A percentile compares a stretch with the other conserved stretches of the same genome.
These are phyloP conservation scores for Entomortierella chlamydospora DNA, from an alignment of 192 early-diverging fungal genomes.

Conservation along the genomic window DNA sequence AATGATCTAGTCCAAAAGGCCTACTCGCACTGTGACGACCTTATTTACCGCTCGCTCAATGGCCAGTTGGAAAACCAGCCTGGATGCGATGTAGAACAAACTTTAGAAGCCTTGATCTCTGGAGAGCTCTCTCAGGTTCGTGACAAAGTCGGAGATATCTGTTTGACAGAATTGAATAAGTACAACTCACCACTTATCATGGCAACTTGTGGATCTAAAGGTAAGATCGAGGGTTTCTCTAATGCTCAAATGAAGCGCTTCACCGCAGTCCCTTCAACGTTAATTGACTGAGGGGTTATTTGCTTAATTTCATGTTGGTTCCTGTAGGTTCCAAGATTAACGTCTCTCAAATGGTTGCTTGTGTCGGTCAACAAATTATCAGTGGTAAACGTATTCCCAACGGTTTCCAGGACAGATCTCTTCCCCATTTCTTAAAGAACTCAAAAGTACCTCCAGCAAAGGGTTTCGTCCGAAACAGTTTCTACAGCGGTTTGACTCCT, in stretches of 20 bases:
- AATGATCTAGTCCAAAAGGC: slow-evolving; percentile 81
- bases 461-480: slow-evolving; percentile 98
- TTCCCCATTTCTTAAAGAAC: slow-evolving; percentile 97
- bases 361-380: slow-evolving; percentile 99
- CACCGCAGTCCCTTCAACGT: too few relatives aligned
- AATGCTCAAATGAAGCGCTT: background rate
- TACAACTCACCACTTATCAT: slow-evolving; percentile 98
- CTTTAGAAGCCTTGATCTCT: slow-evolving; percentile 89
- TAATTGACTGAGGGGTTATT: too few relatives aligned
- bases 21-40: slow-evolving; percentile 86
- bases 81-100: slow-evolving; percentile 88
- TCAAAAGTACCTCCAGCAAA: slow-evolving; percentile 94
- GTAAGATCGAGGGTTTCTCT: slow-evolving; percentile 32
- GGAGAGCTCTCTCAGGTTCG: slow-evolving; percentile 91
- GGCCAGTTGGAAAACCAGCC: slow-evolving; percentile 87
- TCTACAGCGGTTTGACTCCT: slow-evolving; percentile 95
- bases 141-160: slow-evolving; percentile 90
- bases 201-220: slow-evolving; percentile 99
- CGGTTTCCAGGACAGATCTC: slow-evolving; percentile 96
- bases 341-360: slow-evolving; percentile 99
- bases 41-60: slow-evolving; percentile 74
- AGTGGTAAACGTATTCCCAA: slow-evolving; percentile 94
- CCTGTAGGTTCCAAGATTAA: slow-evolving; percentile 89
- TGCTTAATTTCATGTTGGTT: background rate
- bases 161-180: slow-evolving; percentile 92